Percentiles rank a stretch among this genome's conserved stretches.
Conservation (phyloP, 2,329 filamentous ascomycete genomes). For the Orbilia brochopaga region DNA sequence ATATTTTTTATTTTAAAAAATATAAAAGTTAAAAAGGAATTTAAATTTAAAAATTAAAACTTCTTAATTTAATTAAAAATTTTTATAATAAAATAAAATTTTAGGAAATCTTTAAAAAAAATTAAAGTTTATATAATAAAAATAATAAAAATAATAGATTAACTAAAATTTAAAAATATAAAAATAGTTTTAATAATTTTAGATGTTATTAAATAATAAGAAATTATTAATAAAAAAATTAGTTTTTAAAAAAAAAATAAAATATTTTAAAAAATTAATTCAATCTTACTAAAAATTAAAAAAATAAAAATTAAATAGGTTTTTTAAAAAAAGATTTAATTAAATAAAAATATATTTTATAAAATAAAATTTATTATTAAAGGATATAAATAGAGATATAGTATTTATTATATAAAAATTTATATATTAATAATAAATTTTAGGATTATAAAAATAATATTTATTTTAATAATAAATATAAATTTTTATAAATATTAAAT, state of each 20-base stretch:
- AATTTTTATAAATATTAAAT: too few relatives aligned
- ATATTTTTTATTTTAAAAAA: slow-evolving; percentile 10
- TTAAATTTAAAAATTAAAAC: background rate
- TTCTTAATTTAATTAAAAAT: background rate
- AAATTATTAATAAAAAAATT: slow-evolving; percentile 20
- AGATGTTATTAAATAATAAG: slow-evolving; percentile 7
- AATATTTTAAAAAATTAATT: slow-evolving; percentile 14
- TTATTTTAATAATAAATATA: too few relatives aligned
- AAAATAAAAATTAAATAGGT: slow-evolving; percentile 5
- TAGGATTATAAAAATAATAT: too few relatives aligned
- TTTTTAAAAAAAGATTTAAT: slow-evolving; percentile 18
- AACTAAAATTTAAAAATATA: slow-evolving; percentile 8
- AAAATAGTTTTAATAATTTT: background rate
- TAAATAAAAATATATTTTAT: slow-evolving; percentile 13
- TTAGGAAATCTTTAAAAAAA: background rate
- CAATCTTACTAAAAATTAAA: background rate
- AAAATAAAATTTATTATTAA: slow-evolving; percentile 19
- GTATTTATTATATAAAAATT: too few relatives aligned
- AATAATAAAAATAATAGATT: background rate
- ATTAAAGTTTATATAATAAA: background rate
- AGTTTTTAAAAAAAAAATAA: slow-evolving; percentile 17
- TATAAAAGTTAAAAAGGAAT: slow-evolving; percentile 4
- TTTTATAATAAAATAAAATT: background rate
- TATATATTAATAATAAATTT: too few relatives aligned
- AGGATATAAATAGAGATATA: slow-evolving; percentile 16